phyloP scores from a whole-genome alignment of 2,329 filamentous ascomycete genomes.

The Chaetothyriales sp. region DNA sequence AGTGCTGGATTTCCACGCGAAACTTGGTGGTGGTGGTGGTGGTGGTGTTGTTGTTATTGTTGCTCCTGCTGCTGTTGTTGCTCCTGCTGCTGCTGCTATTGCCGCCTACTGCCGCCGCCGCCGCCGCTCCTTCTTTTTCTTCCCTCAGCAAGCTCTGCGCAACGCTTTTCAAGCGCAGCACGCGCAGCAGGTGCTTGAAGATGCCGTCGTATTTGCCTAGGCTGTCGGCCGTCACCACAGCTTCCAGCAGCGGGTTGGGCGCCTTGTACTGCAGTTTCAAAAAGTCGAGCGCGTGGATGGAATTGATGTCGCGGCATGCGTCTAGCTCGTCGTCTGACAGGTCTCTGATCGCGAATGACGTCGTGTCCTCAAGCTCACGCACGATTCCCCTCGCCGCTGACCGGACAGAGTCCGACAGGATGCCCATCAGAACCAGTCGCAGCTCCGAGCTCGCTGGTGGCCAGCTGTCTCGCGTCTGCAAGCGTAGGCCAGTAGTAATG shows the following conservation, averaged over 20 bases:
- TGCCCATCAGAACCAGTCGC: constrained; percentile 73
- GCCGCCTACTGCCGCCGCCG: constrained; percentile 22
- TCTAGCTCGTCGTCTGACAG: constrained; percentile 66
- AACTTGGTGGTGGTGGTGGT: constrained; percentile 42
- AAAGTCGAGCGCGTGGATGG: constrained; percentile 84
- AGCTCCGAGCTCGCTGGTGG: constrained; percentile 88
- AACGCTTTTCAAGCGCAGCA: constrained; percentile 67
- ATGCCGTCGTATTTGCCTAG: constrained; percentile 72
- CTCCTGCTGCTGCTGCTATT: background rate
- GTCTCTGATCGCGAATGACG: constrained; percentile 64
- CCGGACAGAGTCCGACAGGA: constrained; percentile 61
- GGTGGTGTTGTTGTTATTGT: constrained; percentile 16
- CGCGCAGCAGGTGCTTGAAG: constrained; percentile 64
- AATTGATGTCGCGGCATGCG: constrained; percentile 67
- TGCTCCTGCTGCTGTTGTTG: constrained; percentile 7
- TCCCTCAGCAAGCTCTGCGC: constrained; percentile 25
- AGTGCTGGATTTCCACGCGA: constrained; percentile 63
- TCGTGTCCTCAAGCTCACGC: constrained; percentile 7
- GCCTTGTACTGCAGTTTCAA: constrained; percentile 73
- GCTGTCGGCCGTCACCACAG: constrained; percentile 51
- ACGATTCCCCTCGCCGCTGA: constrained; percentile 18
- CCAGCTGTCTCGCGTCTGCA: constrained; percentile 74
- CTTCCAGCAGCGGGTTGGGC: constrained; percentile 49
- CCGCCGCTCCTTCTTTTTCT: constrained; percentile 16
- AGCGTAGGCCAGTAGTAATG: constrained; percentile 47